Base-by-base conservation (phyloP, 2,329 filamentous ascomycete species). In the Pezicula neosporulosa region DNA sequence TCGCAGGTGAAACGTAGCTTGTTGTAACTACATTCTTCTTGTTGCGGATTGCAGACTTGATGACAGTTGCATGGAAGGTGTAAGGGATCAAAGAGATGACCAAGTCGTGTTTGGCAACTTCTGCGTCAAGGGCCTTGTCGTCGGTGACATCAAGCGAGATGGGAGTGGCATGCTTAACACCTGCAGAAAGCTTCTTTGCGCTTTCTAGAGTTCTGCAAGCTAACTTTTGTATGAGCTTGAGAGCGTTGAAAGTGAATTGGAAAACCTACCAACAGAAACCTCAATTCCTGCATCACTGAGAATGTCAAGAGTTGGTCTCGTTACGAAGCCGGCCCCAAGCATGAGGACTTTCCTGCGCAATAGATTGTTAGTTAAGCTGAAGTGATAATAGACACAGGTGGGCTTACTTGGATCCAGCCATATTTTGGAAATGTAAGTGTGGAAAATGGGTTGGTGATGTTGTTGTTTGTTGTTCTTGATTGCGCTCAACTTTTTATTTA, bases 21-120 rank as follows among this genome's bases (percentile, higher is more conserved):
- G 93, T 97, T 53, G 93, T 97, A 66, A 97, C 92, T 55, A 97
- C 91, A 76, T 97, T 77, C 81, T 93, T 96, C 88, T 96, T 97
- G 65, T 86, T 82, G 65, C 86, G 83, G 74, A 97, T 97, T 57
- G 91, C 93, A 35, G 87, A 85, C 81, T 96, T 93, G 82, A 97
- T 95, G 64, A 97, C 91, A 50, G 81, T 78, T 43, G 87, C 89
- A 72, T 96, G 91, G 81, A 84, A 90, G 54, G 85, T 95, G 76
- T 97, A 97, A 47, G 93, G 93, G 63, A 97, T 96, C 72, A 97
- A 71, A 66, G 77, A 83, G 69, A 92, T 87, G 68, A 87, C 85
- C 10, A 96, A 74, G 68, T 94, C 88, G 68, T 88, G 80, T 78
- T 95, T 84, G 66, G 79, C 84, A 53, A 96, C 82, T 66, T 85